A percentile compares a stretch with the other conserved stretches of the same genome.
These are phyloP conservation scores for Hypoxylon rickii DNA, from an alignment of 495 filamentous ascomycete species.

Conservation along the genomic window DNA sequence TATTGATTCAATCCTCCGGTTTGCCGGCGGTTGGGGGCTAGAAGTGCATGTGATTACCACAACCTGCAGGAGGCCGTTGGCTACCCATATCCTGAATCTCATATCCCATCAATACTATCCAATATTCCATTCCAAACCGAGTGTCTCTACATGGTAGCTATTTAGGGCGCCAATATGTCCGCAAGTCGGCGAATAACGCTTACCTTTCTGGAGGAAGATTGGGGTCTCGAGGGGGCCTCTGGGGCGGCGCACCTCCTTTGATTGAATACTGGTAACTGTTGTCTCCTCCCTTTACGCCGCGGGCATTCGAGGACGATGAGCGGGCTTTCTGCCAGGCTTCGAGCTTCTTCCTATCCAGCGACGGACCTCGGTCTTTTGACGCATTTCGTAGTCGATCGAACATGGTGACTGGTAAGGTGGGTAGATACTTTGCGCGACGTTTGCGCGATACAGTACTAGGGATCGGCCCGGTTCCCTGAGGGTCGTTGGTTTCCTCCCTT, in stretches of 20 bases:
- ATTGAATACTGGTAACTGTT: constrained; percentile 36
- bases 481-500: not conserved
- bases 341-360: constrained; percentile 35
- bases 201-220: constrained; percentile 20
- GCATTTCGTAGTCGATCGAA: constrained; percentile 39
- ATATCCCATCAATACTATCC: no score
- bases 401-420: constrained; percentile 26
- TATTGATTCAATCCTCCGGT: constrained; percentile 14
- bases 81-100: not conserved
- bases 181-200: constrained; percentile 13
- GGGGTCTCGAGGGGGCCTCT: constrained; percentile 20
- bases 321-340: constrained; percentile 39
- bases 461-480: not conserved
- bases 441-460: constrained; percentile 4
- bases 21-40: constrained; percentile 9
- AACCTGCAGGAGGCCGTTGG: constrained; percentile 15
- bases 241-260: constrained; percentile 32
- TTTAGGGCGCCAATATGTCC: constrained; percentile 1
- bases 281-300: constrained; percentile 35
- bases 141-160: not conserved
- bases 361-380: constrained; percentile 25
- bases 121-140: no score
- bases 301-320: constrained; percentile 20
- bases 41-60: constrained; percentile 25
- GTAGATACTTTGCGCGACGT: not conserved